A percentile compares a stretch with the other conserved stretches of the same genome.
Evolutionary conservation across 2,329 filamentous ascomycete species (phyloP).

Genomic region (Pseudogymnoascus pannorum): DNA sequence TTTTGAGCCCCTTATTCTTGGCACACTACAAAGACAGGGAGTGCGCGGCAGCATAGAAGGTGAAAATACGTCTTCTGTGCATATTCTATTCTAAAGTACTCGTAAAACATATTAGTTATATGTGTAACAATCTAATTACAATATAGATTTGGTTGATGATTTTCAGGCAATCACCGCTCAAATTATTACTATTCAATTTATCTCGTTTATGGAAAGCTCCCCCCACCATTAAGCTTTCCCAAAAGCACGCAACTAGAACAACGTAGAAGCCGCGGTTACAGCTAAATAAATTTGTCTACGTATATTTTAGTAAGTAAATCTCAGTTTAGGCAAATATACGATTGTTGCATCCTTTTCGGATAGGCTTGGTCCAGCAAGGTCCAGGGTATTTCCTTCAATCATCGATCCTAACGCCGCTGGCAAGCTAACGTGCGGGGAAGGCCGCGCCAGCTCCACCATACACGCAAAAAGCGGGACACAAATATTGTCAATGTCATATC

Average conservation of each 20-base stretch:
- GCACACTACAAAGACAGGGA: not conserved
- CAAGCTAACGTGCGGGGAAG: not conserved
- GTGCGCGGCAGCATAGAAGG: not conserved
- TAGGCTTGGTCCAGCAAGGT: not conserved
- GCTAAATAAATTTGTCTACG: not conserved
- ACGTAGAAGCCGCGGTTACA: not conserved
- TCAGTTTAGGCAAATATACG: not conserved
- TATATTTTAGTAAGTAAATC: not conserved
- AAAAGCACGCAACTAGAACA: too few species aligned
- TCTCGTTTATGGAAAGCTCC: too few species aligned
- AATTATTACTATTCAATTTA: too few species aligned
- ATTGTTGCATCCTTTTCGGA: not conserved
- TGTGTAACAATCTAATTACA: not conserved
- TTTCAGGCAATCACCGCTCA: not conserved
- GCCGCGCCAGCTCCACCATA: not conserved
- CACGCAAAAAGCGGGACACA: not conserved
- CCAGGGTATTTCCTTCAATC: constrained; percentile 2
- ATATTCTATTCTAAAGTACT: too few species aligned
- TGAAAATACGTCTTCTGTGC: not conserved
- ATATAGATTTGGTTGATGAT: not conserved
- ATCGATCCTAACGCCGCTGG: not conserved
- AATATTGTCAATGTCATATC: not conserved
- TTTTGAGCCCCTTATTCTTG: not conserved
- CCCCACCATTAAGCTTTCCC: not conserved
- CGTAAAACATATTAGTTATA: too few species aligned